Evolutionary conservation across 495 filamentous ascomycete species (phyloP).

Genomic region (Penicillium paradoxum): DNA sequence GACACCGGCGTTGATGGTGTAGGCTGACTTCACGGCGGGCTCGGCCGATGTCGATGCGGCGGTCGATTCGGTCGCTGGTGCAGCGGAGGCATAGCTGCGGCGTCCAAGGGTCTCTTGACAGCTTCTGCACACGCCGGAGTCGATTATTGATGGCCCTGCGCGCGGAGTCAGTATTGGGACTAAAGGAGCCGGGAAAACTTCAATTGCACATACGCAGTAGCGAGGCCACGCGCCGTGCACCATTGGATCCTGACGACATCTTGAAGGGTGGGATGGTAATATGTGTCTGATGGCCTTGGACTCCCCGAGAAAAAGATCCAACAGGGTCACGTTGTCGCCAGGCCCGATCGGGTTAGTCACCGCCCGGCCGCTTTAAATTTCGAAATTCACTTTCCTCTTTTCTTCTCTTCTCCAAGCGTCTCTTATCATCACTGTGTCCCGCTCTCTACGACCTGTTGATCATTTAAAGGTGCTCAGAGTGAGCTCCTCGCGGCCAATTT

Average conservation of each 20-base stretch:
- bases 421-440: conserved; percentile 62
- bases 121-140: conserved; percentile 47
- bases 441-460: conserved; percentile 50
- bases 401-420: conserved; percentile 43
- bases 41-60: conserved; percentile 27
- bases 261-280: conserved; percentile 13
- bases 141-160: conserved; percentile 39
- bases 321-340: conserved; percentile 31
- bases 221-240: conserved; percentile 41
- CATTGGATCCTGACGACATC: conserved; percentile 45
- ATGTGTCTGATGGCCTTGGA: conserved; percentile 15
- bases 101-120: conserved; percentile 46
- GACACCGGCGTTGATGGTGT: conserved; percentile 70
- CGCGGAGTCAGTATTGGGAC: conserved; percentile 9
- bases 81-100: conserved; percentile 42
- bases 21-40: conserved; percentile 41
- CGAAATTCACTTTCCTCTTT: conserved; percentile 8
- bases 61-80: conserved; percentile 32
- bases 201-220: conserved; percentile 32
- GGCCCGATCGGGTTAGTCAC: conserved; percentile 15
- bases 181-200: background rate
- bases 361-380: conserved; percentile 16
- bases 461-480: conserved; percentile 61
- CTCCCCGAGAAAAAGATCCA: conserved; percentile 42
- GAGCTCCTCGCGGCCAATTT: conserved; percentile 53